phyloP scores from a whole-genome alignment of 192 early-diverging fungal genomes.

The Entomortierella parvispora region DNA sequence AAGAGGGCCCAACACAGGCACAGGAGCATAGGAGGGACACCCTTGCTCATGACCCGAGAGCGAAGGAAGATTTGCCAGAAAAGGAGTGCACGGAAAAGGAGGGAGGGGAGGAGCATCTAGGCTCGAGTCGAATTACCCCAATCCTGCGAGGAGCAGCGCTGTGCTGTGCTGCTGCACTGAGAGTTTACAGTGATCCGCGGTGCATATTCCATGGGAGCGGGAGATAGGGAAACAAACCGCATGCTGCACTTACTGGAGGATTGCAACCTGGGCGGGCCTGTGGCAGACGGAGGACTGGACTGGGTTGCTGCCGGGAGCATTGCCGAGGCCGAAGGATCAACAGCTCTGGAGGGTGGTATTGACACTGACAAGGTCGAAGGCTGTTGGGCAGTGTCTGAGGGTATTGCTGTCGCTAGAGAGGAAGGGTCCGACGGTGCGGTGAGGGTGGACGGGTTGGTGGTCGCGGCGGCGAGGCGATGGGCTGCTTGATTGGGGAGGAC shows the following conservation, averaged over 20 bases:
- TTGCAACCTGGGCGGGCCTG: constrained; percentile 4
- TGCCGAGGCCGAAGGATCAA: not conserved
- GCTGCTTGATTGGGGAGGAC: constrained; percentile 48
- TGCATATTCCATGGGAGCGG: not conserved
- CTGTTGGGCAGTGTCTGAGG: not conserved
- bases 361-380: not conserved
- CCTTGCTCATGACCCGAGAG: too few relatives aligned
- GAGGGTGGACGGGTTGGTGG: not conserved
- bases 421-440: not conserved
- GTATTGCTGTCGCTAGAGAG: not conserved
- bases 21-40: too few relatives aligned
- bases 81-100: too few relatives aligned
- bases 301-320: not conserved
- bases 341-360: not conserved
- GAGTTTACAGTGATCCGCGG: not conserved
- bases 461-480: constrained; percentile 22
- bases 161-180: not conserved
- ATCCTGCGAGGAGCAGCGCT: not conserved
- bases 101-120: too few relatives aligned
- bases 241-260: not conserved
- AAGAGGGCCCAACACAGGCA: too few relatives aligned
- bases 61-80: too few relatives aligned
- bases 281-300: not conserved
- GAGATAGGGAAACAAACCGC: not conserved
- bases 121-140: too few relatives aligned